Percentiles rank a stretch among this genome's conserved stretches.
phyloP scores from a whole-genome alignment of 2,329 filamentous ascomycete genomes.

The Pseudogymnoascus sp. region DNA sequence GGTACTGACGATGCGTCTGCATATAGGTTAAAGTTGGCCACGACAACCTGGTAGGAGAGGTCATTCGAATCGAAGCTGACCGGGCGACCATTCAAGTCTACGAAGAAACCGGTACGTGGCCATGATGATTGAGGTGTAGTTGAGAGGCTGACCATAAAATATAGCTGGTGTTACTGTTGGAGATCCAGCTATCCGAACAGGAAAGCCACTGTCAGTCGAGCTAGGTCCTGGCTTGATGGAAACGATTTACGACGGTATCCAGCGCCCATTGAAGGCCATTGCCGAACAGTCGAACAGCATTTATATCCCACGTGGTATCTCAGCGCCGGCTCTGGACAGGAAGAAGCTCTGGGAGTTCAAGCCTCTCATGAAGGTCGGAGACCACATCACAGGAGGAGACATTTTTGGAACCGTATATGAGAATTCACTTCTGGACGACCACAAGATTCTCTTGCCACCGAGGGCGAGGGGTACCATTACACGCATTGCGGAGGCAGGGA shows the following conservation, averaged over 20 bases:
- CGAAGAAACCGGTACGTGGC: slow-evolving; percentile 81
- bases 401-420: slow-evolving; percentile 93
- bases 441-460: slow-evolving; percentile 89
- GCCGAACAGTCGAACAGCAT: slow-evolving; percentile 74
- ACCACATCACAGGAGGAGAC: slow-evolving; percentile 94
- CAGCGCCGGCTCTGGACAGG: slow-evolving; percentile 80
- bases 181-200: slow-evolving; percentile 83
- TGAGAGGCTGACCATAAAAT: slow-evolving; percentile 23
- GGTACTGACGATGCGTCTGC: slow-evolving; percentile 12
- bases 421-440: slow-evolving; percentile 88
- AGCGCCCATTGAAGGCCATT: slow-evolving; percentile 86
- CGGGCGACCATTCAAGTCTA: slow-evolving; percentile 98
- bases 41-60: slow-evolving; percentile 88
- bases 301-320: slow-evolving; percentile 94
- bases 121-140: background rate
- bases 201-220: slow-evolving; percentile 95
- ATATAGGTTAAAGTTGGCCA: slow-evolving; percentile 85
- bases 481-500: slow-evolving; percentile 79
- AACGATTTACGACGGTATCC: slow-evolving; percentile 99
- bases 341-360: slow-evolving; percentile 95
- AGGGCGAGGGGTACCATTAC: slow-evolving; percentile 88
- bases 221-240: slow-evolving; percentile 95
- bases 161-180: slow-evolving; percentile 90
- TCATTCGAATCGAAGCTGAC: slow-evolving; percentile 94
- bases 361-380: slow-evolving; percentile 84